phyloP scores from a whole-genome alignment of 495 filamentous ascomycete species.

The Penicillium mononematosum region DNA sequence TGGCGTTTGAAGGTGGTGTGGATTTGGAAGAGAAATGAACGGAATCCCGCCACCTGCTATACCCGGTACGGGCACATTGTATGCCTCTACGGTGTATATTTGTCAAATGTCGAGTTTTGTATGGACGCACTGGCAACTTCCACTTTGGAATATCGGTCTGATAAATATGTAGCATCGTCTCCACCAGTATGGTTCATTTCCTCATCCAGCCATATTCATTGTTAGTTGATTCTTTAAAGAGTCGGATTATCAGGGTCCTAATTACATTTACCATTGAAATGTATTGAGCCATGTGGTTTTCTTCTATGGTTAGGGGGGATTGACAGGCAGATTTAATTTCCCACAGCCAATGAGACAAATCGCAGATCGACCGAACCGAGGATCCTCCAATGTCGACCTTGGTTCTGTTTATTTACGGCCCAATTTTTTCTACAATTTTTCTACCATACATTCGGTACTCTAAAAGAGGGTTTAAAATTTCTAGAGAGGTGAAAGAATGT shows the following conservation, averaged over 20 bases:
- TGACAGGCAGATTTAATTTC: constrained; percentile 1
- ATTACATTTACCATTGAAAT: background rate
- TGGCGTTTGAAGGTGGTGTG: constrained; percentile 44
- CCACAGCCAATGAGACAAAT: background rate
- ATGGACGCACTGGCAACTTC: background rate
- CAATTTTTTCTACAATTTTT: background rate
- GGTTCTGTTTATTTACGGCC: constrained; percentile 2
- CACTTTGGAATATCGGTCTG: background rate
- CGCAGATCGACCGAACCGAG: background rate
- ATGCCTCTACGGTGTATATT: background rate
- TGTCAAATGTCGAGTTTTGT: background rate
- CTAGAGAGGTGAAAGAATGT: background rate
- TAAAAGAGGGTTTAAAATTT: background rate
- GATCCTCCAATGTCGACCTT: constrained; percentile 3
- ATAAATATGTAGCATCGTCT: background rate
- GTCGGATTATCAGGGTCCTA: background rate
- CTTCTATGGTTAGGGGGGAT: background rate
- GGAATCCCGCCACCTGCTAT: background rate
- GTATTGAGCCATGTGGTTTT: background rate
- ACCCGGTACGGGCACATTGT: background rate
- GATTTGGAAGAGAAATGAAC: constrained; percentile 26
- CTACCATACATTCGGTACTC: background rate
- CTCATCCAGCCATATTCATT: background rate
- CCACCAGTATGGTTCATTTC: background rate
- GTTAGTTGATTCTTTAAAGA: background rate